phyloP scores from a whole-genome alignment of 306 rosid genomes.

The Ammopiptanthus mongolicus region DNA sequence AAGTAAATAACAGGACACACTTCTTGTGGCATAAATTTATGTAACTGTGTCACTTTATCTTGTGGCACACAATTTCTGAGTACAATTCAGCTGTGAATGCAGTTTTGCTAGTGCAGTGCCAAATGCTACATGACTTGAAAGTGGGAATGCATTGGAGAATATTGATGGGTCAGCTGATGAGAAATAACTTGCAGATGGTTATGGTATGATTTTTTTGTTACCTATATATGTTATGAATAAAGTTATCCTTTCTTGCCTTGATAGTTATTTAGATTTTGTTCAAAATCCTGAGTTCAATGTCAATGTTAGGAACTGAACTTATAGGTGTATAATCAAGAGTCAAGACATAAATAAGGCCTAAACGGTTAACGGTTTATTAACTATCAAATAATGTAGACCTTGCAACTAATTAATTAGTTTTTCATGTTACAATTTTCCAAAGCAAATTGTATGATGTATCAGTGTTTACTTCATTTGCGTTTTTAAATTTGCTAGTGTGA shows the following conservation, averaged over 20 bases:
- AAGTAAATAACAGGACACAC: too few relatives aligned
- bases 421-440: not conserved
- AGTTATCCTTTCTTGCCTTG: not conserved
- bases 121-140: slow-evolving; percentile 38
- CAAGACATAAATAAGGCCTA: not conserved
- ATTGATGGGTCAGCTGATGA: slow-evolving; percentile 42
- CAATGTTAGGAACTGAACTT: not conserved
- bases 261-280: not conserved
- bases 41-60: too few relatives aligned
- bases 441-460: not conserved
- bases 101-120: too few relatives aligned
- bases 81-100: slow-evolving; percentile 55
- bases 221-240: not conserved
- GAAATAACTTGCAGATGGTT: slow-evolving; percentile 62
- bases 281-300: not conserved
- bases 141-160: slow-evolving; percentile 56
- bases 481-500: not conserved
- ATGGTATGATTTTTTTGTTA: slow-evolving; percentile 42
- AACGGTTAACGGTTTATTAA: not conserved
- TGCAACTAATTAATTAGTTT: slow-evolving; percentile 6
- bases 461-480: not conserved
- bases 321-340: not conserved
- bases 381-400: not conserved
- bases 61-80: too few relatives aligned
- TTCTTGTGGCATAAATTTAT: too few relatives aligned